Evolutionary conservation across 208 protist genomes (phyloP), one percentile per base, ranked within the genome.

Genomic region (Acanthamoeba triangularis): DNA sequence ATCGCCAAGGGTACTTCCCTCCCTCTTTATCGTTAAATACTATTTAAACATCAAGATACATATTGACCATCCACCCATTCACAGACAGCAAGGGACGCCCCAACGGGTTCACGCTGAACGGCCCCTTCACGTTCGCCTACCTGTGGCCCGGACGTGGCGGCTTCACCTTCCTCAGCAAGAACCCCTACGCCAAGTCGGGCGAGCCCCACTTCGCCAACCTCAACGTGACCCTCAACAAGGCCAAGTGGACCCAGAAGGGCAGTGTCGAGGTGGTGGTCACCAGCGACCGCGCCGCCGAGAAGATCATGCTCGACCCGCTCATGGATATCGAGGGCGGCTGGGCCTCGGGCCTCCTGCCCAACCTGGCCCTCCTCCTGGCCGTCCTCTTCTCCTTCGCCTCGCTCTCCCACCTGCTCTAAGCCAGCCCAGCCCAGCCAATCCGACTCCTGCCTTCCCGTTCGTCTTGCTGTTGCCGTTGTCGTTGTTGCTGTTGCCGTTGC

Each of bases 101-200:
- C 33, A 88, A 20, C 4, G 80, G 80, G 49, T 88, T 88, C 80
- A 65, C 13, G 13, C 52, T 88, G 14, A 63, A 65, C 23, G 80
- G 80, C 25, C 80, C 80, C 49, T 88, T n/a, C 80, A 63, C 49
- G 25, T 88, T 88, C 52, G 80, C 80, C 16, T 88, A 88, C 80
- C 80, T 88, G n/a, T 88, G 80, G 80, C 80, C 80, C 30, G 80
- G 80, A 11, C 25, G n/a, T 5, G 80, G 49, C 20, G 80, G 80
- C 41, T 88, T 88, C 80, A 88, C 80, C 52, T 88, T 88, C 80
- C 80, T 88, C n/a, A 88, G 80, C 80, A 88, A 88, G 80, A 88
- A 88, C 80, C 80, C 80, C 13, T 88, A 88, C 80, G 80, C 35
- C 49, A 88, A 88, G 80, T 88, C 80, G 30, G 80, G 80, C 25